Percentiles rank a stretch among this genome's conserved stretches.
These are phyloP conservation scores for Pseudocercospora ulei DNA, from an alignment of 2,329 filamentous ascomycete genomes.

Conservation along the genomic window DNA sequence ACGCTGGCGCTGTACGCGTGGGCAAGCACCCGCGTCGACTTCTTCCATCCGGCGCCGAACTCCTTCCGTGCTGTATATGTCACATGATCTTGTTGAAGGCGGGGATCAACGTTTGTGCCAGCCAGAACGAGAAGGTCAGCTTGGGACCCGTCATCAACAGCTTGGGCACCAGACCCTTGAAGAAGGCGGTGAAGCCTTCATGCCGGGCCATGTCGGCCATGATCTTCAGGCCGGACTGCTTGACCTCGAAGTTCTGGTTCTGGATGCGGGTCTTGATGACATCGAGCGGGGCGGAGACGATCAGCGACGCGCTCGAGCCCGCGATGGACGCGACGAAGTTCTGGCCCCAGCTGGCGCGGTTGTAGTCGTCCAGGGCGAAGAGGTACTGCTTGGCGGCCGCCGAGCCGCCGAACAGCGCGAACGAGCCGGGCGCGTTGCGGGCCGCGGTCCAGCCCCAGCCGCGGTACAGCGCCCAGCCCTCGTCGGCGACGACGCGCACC, in stretches of 20 bases:
- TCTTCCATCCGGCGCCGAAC: constrained; percentile 14
- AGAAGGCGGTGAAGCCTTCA: constrained; percentile 79
- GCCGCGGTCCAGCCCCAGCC: constrained; percentile 97
- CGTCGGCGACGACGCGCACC: constrained; percentile 78
- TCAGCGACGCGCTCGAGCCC: constrained; percentile 84
- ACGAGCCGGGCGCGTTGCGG: constrained; percentile 90
- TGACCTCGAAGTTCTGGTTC: constrained; percentile 97
- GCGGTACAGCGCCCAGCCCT: constrained; percentile 90
- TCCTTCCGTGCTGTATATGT: constrained; percentile 7
- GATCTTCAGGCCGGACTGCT: constrained; percentile 86
- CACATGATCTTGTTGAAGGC: constrained; percentile 66
- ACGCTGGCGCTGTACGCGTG: constrained; percentile 5
- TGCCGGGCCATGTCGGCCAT: constrained; percentile 85
- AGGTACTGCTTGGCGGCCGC: constrained; percentile 97
- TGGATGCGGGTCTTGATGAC: constrained; percentile 98
- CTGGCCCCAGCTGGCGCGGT: constrained; percentile 84
- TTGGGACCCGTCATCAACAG: constrained; percentile 98
- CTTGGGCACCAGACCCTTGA: constrained; percentile 96
- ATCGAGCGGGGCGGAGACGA: constrained; percentile 92
- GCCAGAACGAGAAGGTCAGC: constrained; percentile 98
- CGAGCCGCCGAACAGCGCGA: constrained; percentile 95
- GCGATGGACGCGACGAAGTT: constrained; percentile 96
- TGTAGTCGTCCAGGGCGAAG: constrained; percentile 85
- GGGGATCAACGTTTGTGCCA: constrained; percentile 94
- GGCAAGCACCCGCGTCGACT: constrained; percentile 1